Conservation (phyloP, 1,284 basidiomycete genomes). For the Cutaneotrichosporon dermatis region DNA sequence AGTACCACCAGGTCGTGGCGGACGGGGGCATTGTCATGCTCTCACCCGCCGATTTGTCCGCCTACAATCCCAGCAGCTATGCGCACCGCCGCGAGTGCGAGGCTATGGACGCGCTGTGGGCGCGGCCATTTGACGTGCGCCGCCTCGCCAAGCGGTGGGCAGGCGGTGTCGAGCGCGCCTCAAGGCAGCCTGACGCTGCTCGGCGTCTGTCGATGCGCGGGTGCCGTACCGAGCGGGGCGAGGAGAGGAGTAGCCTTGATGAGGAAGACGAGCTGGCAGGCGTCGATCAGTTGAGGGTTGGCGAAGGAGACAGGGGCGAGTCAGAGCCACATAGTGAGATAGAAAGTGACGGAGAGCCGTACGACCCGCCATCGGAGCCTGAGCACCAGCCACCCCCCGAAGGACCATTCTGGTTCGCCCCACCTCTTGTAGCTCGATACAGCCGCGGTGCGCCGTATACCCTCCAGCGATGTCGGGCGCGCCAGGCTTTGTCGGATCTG, state of each 20-base stretch:
- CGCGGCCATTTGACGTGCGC: not conserved
- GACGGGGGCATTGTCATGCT: not conserved
- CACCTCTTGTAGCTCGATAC: not conserved
- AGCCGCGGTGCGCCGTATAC: not conserved
- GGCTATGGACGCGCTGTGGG: not conserved
- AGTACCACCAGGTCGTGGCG: not conserved
- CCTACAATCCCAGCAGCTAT: not conserved
- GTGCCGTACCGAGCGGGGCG: not conserved
- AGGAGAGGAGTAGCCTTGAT: not conserved
- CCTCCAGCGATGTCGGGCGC: not conserved
- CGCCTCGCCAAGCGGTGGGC: not conserved
- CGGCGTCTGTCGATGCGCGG: not conserved
- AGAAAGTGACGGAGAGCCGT: too few species aligned
- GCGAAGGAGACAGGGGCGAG: too few species aligned
- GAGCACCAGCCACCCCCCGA: not conserved
- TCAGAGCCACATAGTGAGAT: too few species aligned
- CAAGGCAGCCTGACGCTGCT: not conserved
- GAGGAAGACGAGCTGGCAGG: too few species aligned
- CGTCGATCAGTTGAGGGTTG: too few species aligned
- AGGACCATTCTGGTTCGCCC: not conserved
- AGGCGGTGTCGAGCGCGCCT: not conserved
- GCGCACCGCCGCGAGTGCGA: not conserved
- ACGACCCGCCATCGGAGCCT: too few species aligned
- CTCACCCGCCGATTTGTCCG: not conserved
- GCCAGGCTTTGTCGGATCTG: not conserved